Evolutionary conservation across 2,329 filamentous ascomycete species (phyloP).

Genomic region (Hymenoscyphus albidus): DNA sequence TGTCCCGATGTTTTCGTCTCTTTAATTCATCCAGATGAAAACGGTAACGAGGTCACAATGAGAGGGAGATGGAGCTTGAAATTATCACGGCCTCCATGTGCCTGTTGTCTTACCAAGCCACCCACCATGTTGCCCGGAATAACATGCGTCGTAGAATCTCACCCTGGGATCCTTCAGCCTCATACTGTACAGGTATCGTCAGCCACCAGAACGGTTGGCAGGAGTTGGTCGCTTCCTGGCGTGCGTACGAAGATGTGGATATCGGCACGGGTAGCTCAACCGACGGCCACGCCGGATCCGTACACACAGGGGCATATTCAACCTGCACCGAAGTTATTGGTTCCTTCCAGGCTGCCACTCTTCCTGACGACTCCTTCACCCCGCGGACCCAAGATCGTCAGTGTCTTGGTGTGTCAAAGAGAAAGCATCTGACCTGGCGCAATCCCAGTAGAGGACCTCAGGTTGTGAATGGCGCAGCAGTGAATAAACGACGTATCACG

Average conservation of each 20-base stretch:
- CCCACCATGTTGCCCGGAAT: background rate
- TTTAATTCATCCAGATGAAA: too few species aligned
- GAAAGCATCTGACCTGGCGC: background rate
- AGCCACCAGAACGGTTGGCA: background rate
- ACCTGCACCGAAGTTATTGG: background rate
- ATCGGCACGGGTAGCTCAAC: background rate
- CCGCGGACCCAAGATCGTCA: background rate
- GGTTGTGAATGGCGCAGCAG: background rate
- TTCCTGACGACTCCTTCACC: background rate
- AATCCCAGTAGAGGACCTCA: background rate
- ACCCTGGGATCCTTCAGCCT: background rate
- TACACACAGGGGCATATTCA: background rate
- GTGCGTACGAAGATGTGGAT: background rate
- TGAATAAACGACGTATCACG: too few species aligned
- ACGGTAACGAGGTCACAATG: background rate
- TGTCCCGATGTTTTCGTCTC: background rate
- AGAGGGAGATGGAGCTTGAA: background rate
- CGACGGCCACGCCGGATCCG: background rate
- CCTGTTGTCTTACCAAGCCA: background rate
- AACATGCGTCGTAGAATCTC: background rate
- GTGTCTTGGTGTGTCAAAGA: background rate
- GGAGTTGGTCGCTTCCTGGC: background rate
- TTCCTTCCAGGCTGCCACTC: background rate
- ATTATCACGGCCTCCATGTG: background rate
- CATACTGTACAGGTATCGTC: background rate